Evolutionary conservation across 2,329 filamentous ascomycete genomes (phyloP).

Genomic region (Aspergillus aculeatinus): DNA sequence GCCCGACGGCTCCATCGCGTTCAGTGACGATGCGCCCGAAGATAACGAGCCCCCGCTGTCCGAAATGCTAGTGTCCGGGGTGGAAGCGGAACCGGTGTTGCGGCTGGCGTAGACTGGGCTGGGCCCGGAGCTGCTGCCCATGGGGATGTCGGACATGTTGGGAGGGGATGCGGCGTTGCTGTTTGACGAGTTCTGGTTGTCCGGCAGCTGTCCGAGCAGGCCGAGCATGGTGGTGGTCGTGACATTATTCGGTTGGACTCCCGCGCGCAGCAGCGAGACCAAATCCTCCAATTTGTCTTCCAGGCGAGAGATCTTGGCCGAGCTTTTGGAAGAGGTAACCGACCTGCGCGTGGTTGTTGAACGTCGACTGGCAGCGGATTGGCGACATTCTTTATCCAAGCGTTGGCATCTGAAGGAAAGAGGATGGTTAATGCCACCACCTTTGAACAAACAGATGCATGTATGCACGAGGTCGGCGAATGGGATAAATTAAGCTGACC

Average conservation of each 20-base stretch:
- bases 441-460: not conserved
- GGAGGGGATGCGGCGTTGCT: conserved; percentile 1
- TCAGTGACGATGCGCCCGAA: not conserved
- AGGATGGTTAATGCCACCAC: not conserved
- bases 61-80: not conserved
- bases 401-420: conserved; percentile 39
- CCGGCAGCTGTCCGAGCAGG: not conserved
- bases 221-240: not conserved
- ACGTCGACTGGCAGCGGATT: conserved; percentile 35
- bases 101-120: not conserved
- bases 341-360: conserved; percentile 17
- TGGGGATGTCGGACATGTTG: not conserved
- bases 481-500: conserved; percentile 2
- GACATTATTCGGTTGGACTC: not conserved
- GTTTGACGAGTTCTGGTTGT: not conserved
- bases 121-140: not conserved
- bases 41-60: not conserved
- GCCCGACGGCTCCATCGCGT: conserved; percentile 2
- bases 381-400: conserved; percentile 43
- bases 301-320: conserved; percentile 22
- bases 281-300: conserved; percentile 29
- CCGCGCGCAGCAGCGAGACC: conserved; percentile 24
- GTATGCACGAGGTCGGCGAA: no score
- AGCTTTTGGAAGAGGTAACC: conserved; percentile 1
- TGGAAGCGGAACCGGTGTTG: not conserved